Percentiles rank a stretch among this genome's conserved stretches.
Conservation (phyloP, 805 yeast genomes). For the Metschnikowia picachoensis region DNA sequence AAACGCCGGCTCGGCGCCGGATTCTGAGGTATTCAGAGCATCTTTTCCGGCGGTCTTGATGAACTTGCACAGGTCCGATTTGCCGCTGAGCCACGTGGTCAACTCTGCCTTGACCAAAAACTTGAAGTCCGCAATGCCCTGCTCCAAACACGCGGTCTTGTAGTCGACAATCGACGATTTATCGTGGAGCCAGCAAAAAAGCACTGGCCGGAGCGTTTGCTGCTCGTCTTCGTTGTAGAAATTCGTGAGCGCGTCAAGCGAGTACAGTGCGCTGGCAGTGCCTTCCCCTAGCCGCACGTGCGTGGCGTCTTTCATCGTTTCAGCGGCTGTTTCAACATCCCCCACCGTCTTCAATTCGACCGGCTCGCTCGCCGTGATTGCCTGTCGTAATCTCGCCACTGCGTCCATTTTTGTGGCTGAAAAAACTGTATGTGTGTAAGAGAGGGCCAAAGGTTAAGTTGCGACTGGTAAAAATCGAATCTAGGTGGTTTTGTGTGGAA, state of each 20-base stretch:
- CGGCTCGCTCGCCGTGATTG: constrained; percentile 22
- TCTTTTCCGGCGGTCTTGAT: constrained; percentile 27
- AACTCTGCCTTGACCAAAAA: constrained; percentile 85
- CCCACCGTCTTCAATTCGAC: constrained; percentile 20
- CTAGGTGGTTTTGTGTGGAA: neutral
- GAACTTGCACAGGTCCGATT: constrained; percentile 55
- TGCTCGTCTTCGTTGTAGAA: constrained; percentile 49
- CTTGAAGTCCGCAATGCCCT: constrained; percentile 64
- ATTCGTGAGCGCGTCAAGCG: constrained; percentile 48
- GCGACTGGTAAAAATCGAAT: too few species aligned
- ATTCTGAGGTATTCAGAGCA: neutral
- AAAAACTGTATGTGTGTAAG: neutral
- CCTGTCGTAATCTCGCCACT: constrained; percentile 26
- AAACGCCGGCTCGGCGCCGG: constrained; percentile 1
- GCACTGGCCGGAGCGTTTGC: constrained; percentile 55
- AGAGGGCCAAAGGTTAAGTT: neutral
- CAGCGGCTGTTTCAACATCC: constrained; percentile 13
- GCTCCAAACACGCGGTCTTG: constrained; percentile 63
- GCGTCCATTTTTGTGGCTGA: constrained; percentile 14
- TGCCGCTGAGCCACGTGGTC: constrained; percentile 75
- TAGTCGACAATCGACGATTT: constrained; percentile 80
- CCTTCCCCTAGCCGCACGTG: constrained; percentile 29
- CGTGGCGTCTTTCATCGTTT: constrained; percentile 32
- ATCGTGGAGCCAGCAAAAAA: constrained; percentile 74
- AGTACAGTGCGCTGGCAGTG: constrained; percentile 11